Percentiles rank a stretch among this genome's conserved stretches.
phyloP scores from a whole-genome alignment of 331 rosid genomes.

The Phaseolus coccineus region DNA sequence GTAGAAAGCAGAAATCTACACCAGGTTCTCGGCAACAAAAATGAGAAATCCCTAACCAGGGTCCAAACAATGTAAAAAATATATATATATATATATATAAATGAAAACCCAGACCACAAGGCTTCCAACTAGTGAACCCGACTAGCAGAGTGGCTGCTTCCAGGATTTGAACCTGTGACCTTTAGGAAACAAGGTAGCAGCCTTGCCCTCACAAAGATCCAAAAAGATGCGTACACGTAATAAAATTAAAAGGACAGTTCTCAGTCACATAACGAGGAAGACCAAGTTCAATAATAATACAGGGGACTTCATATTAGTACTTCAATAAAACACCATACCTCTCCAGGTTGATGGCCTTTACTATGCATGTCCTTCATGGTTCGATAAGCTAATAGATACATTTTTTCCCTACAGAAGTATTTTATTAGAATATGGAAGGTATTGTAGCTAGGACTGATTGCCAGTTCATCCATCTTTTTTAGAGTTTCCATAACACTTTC shows the following conservation, averaged over 20 bases:
- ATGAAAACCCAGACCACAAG: background rate
- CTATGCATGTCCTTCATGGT: conserved; percentile 85
- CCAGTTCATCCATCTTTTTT: conserved; percentile 86
- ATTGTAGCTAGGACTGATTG: conserved; percentile 82
- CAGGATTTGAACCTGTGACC: background rate
- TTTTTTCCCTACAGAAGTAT: conserved; percentile 85
- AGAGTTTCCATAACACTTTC: conserved; percentile 91
- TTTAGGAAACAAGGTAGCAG: background rate
- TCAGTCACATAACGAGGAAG: conserved; percentile 8
- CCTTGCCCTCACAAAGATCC: background rate
- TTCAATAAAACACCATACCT: conserved; percentile 62
- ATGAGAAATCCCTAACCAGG: conserved; percentile 15
- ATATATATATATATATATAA: no score
- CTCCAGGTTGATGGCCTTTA: conserved; percentile 85
- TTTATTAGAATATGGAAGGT: conserved; percentile 84
- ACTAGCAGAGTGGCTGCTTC: background rate
- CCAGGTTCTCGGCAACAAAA: background rate
- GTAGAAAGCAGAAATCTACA: conserved; percentile 14
- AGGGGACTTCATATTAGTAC: conserved; percentile 31
- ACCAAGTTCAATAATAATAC: conserved; percentile 29
- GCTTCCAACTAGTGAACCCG: background rate
- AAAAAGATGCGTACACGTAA: conserved; percentile 22
- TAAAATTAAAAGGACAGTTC: conserved; percentile 21
- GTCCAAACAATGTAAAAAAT: background rate
- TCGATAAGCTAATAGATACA: conserved; percentile 80